Evolutionary conservation across 306 rosid species (phyloP).

Genomic region (Elaeagnus macrophylla): DNA sequence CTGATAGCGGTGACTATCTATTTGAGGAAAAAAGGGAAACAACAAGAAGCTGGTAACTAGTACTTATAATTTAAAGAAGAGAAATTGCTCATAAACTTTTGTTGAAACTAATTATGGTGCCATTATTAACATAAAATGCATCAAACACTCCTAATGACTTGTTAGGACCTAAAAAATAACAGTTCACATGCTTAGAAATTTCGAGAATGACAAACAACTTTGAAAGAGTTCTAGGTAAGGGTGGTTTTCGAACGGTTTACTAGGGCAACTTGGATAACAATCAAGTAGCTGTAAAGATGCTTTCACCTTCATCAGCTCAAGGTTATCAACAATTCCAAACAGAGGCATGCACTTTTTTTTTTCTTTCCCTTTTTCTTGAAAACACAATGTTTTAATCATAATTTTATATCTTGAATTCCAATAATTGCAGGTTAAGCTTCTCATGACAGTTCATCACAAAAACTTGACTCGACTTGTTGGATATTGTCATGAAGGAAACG

Average conservation of each 20-base stretch:
- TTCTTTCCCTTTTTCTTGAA: background rate
- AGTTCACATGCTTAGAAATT: constrained; percentile 39
- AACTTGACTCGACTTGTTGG: constrained; percentile 27
- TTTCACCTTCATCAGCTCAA: constrained; percentile 26
- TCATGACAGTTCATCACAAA: constrained; percentile 34
- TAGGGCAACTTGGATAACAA: constrained; percentile 18
- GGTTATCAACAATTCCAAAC: constrained; percentile 43
- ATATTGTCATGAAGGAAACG: constrained; percentile 21
- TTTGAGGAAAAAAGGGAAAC: constrained; percentile 15
- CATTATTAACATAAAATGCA: background rate
- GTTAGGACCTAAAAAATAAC: constrained; percentile 32
- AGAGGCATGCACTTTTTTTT: constrained; percentile 24
- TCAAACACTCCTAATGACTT: constrained; percentile 5
- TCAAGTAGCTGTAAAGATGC: constrained; percentile 53
- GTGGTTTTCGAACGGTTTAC: constrained; percentile 45
- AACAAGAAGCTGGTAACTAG: constrained; percentile 6
- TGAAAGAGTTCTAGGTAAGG: constrained; percentile 27
- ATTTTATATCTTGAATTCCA: no score
- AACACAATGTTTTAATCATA: background rate
- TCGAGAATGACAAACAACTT: constrained; percentile 22
- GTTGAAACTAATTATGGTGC: no score
- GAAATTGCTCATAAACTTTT: no score
- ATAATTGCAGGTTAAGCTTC: constrained; percentile 27
- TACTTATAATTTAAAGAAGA: no score
- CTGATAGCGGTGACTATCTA: constrained; percentile 14